phyloP scores from a whole-genome alignment of 441 rosid species.

The Hypseocharis bilobata region DNA sequence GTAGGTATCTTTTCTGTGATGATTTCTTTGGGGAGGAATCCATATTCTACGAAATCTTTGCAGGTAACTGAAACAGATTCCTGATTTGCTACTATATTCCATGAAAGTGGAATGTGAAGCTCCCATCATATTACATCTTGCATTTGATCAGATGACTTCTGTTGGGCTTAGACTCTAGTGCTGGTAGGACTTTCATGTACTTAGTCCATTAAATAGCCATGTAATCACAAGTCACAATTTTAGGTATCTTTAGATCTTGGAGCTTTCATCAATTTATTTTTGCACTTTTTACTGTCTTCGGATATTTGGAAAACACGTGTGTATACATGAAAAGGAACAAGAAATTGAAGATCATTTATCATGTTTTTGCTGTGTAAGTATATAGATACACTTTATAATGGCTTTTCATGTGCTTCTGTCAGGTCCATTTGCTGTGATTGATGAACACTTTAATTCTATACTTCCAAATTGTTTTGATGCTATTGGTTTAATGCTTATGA shows the following conservation, averaged over 20 bases:
- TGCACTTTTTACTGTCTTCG: not conserved
- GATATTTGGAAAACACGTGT: not conserved
- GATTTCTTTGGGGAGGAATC: conserved; percentile 96
- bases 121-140: not conserved
- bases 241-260: not conserved
- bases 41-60: conserved; percentile 70
- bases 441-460: conserved; percentile 80
- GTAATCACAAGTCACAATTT: not conserved
- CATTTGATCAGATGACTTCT: not conserved
- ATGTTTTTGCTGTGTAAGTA: not conserved
- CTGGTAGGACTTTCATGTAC: not conserved
- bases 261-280: not conserved
- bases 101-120: not conserved
- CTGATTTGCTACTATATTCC: not conserved
- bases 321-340: not conserved
- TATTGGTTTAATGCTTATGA: conserved; percentile 96
- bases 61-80: conserved; percentile 41
- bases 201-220: not conserved
- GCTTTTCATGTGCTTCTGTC: conserved; percentile 16
- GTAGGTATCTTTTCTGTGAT: conserved; percentile 90
- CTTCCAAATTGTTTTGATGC: conserved; percentile 93
- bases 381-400: not conserved
- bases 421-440: conserved; percentile 97
- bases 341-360: not conserved
- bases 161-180: not conserved